Evolutionary conservation across 331 rosid species (phyloP).

Genomic region (Prunus yedoensis): DNA sequence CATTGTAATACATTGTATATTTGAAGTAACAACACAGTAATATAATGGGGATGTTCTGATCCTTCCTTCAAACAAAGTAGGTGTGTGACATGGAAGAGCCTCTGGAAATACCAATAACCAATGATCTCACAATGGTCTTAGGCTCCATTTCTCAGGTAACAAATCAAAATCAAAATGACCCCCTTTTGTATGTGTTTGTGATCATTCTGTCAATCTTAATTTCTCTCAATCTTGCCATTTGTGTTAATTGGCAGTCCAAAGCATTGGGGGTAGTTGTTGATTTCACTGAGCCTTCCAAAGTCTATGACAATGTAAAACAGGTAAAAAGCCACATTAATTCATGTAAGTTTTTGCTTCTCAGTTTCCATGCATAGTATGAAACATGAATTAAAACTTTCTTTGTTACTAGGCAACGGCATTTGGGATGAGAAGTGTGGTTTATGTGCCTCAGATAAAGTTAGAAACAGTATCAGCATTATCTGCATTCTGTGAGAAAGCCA

Average conservation of each 20-base stretch:
- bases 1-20: not conserved
- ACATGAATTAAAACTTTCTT: not conserved
- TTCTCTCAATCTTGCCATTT: not conserved
- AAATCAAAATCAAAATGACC: not conserved
- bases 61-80: constrained; percentile 28
- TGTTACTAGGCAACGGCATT: constrained; percentile 77
- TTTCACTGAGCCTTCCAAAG: constrained; percentile 75
- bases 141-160: constrained; percentile 90
- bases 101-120: constrained; percentile 75
- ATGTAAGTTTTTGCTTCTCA: too few relatives aligned
- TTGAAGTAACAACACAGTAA: not conserved
- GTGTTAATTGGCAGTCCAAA: constrained; percentile 48
- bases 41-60: not conserved
- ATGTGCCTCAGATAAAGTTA: constrained; percentile 60
- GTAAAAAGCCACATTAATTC: constrained; percentile 25
- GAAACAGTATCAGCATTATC: constrained; percentile 88
- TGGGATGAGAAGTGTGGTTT: constrained; percentile 86
- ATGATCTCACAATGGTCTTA: constrained; percentile 81
- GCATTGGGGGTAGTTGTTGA: constrained; percentile 72
- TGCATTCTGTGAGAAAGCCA: constrained; percentile 87
- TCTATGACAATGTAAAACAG: constrained; percentile 90
- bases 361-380: not conserved
- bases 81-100: constrained; percentile 86
- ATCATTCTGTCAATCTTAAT: not conserved
- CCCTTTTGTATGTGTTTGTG: not conserved